These are phyloP conservation scores for Nitzschia inconspicua DNA, from an alignment of 108 stramenopile genomes.

Conservation along the genomic window DNA sequence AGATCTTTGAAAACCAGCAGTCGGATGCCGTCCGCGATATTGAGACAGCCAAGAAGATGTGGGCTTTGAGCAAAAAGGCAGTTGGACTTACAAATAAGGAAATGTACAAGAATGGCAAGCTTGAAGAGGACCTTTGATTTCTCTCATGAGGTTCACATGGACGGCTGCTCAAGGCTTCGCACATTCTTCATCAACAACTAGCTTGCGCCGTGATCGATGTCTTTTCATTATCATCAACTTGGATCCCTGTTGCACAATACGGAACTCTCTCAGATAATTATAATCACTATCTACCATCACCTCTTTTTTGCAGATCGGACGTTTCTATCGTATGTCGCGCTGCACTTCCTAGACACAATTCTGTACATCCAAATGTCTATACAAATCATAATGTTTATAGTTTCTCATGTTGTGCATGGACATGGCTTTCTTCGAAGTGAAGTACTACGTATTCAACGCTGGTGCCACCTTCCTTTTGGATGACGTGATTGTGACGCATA, in stretches of 20 bases:
- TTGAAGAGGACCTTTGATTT: constrained; percentile 12
- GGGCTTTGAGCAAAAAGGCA: constrained; percentile 79
- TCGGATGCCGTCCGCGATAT: constrained; percentile 83
- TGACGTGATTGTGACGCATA: too few relatives aligned
- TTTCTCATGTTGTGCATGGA: too few relatives aligned
- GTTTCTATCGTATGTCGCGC: too few relatives aligned
- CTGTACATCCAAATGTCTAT: too few relatives aligned
- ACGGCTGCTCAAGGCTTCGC: too few relatives aligned
- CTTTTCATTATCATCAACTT: background rate
- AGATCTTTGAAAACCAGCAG: constrained; percentile 90
- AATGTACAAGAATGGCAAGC: constrained; percentile 56
- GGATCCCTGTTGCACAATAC: background rate
- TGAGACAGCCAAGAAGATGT: constrained; percentile 79
- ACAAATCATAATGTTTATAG: too few relatives aligned
- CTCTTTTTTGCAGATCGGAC: too few relatives aligned
- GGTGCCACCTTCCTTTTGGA: too few relatives aligned
- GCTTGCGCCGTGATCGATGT: background rate
- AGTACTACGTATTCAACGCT: too few relatives aligned
- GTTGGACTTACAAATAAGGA: constrained; percentile 76
- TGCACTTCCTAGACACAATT: too few relatives aligned
- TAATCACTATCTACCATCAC: background rate
- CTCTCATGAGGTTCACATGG: background rate
- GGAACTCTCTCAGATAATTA: background rate
- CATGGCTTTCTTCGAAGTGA: too few relatives aligned
- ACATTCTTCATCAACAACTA: too few relatives aligned